Evolutionary conservation across 2,329 filamentous ascomycete species (phyloP).

Genomic region (Triangularia setosa): DNA sequence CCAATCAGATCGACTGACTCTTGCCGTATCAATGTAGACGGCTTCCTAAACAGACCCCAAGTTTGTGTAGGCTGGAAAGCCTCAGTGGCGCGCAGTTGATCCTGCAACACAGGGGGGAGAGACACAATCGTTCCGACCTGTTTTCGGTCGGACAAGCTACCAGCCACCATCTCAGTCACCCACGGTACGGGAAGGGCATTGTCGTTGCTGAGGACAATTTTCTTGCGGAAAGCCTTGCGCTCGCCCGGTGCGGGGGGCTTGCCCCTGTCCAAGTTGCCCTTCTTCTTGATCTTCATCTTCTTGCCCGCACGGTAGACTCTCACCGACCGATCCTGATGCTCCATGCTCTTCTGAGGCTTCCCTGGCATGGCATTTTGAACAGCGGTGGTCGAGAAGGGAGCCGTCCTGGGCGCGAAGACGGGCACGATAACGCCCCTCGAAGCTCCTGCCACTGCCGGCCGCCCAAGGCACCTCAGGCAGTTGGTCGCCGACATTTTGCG

Average conservation of each 20-base stretch:
- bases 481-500: slow-evolving; percentile 51
- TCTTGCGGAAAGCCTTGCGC: slow-evolving; percentile 81
- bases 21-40: slow-evolving; percentile 70
- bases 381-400: slow-evolving; percentile 45
- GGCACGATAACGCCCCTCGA: slow-evolving; percentile 26
- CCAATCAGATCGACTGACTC: slow-evolving; percentile 72
- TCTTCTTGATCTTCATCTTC: slow-evolving; percentile 37
- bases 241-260: slow-evolving; percentile 69
- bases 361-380: neutral
- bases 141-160: slow-evolving; percentile 50
- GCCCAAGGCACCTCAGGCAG: slow-evolving; percentile 56
- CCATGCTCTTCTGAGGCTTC: neutral
- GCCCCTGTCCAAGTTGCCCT: slow-evolving; percentile 47
- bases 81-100: slow-evolving; percentile 76
- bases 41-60: slow-evolving; percentile 81
- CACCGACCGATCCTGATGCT: slow-evolving; percentile 20
- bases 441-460: slow-evolving; percentile 34
- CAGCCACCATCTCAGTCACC: slow-evolving; percentile 56
- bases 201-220: slow-evolving; percentile 87
- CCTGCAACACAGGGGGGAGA: slow-evolving; percentile 66
- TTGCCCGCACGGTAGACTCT: slow-evolving; percentile 35
- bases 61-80: slow-evolving; percentile 88
- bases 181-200: slow-evolving; percentile 78
- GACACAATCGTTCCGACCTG: slow-evolving; percentile 64
- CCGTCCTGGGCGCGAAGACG: neutral